phyloP scores from a whole-genome alignment of 2,329 filamentous ascomycete species.

The Lachnellula cervina region DNA sequence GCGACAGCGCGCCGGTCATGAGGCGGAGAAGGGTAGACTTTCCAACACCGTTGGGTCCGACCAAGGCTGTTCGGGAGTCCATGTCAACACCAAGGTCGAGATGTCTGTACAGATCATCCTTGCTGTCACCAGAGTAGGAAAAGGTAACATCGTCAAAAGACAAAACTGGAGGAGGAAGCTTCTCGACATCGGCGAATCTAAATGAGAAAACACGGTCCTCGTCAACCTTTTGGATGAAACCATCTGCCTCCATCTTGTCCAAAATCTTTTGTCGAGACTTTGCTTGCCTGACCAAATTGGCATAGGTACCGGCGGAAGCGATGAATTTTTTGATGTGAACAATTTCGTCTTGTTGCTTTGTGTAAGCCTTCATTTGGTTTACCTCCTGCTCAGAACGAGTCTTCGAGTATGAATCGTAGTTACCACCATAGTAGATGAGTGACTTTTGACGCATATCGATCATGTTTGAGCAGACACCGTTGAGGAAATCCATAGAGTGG shows the following conservation, averaged over 20 bases:
- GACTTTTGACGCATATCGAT: conserved; percentile 91
- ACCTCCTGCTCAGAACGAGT: conserved; percentile 88
- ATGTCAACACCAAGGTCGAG: conserved; percentile 99
- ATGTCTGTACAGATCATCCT: conserved; percentile 93
- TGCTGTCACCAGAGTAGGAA: conserved; percentile 85
- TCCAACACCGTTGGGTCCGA: conserved; percentile 97
- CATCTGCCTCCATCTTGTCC: conserved; percentile 99
- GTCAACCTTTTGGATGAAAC: conserved; percentile 88
- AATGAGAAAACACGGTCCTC: conserved; percentile 90
- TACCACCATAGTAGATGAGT: conserved; percentile 97
- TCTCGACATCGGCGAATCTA: conserved; percentile 97
- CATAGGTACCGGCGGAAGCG: conserved; percentile 97
- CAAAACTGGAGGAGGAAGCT: conserved; percentile 94
- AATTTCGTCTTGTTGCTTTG: conserved; percentile 99
- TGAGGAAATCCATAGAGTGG: conserved; percentile 98
- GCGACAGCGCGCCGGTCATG: conserved; percentile 92
- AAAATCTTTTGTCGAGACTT: conserved; percentile 99
- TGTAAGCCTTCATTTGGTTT: conserved; percentile 98
- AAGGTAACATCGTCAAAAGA: conserved; percentile 97
- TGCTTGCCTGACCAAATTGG: conserved; percentile 97
- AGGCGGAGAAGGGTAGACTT: conserved; percentile 95
- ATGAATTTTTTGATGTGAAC: conserved; percentile 99
- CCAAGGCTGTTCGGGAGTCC: conserved; percentile 95
- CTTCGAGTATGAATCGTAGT: conserved; percentile 98
- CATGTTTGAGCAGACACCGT: conserved; percentile 98